Conservation (phyloP, 352 stramenopile species). For the Plasmopara muralis region DNA sequence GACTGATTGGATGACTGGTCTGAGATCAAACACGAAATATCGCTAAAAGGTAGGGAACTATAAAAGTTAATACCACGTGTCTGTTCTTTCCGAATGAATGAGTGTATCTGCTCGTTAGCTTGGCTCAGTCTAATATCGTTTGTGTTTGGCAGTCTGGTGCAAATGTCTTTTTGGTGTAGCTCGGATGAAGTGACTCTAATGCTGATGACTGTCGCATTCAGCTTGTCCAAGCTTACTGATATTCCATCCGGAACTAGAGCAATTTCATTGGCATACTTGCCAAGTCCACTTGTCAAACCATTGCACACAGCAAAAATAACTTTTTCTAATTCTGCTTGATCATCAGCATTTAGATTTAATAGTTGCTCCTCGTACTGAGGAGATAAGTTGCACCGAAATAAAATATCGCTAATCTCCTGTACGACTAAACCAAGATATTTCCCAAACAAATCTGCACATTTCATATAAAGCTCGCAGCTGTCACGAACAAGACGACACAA, state of each 20-base stretch:
- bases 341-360: slow-evolving; percentile 36
- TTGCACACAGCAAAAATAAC: slow-evolving; percentile 75
- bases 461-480: slow-evolving; percentile 59
- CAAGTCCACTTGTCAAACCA: slow-evolving; percentile 56
- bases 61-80: slow-evolving; percentile 53
- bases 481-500: slow-evolving; percentile 57
- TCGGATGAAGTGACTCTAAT: slow-evolving; percentile 25
- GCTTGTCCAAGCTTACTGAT: slow-evolving; percentile 61
- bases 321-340: slow-evolving; percentile 67
- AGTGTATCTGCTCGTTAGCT: slow-evolving; percentile 44
- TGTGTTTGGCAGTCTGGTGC: background rate
- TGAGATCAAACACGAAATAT: slow-evolving; percentile 1
- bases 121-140: slow-evolving; percentile 6
- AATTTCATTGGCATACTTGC: slow-evolving; percentile 67
- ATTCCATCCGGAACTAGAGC: slow-evolving; percentile 51
- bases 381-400: slow-evolving; percentile 23
- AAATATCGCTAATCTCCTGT: slow-evolving; percentile 64
- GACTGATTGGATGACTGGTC: background rate
- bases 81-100: slow-evolving; percentile 47
- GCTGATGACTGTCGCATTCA: slow-evolving; percentile 46
- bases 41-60: slow-evolving; percentile 18
- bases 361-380: background rate
- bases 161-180: slow-evolving; percentile 4
- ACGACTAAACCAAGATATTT: slow-evolving; percentile 74
- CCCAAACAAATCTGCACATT: slow-evolving; percentile 58